Percentiles rank a stretch among this genome's conserved stretches.
phyloP scores from a whole-genome alignment of 306 rosid species.

The Trichosanthes cucumerina region DNA sequence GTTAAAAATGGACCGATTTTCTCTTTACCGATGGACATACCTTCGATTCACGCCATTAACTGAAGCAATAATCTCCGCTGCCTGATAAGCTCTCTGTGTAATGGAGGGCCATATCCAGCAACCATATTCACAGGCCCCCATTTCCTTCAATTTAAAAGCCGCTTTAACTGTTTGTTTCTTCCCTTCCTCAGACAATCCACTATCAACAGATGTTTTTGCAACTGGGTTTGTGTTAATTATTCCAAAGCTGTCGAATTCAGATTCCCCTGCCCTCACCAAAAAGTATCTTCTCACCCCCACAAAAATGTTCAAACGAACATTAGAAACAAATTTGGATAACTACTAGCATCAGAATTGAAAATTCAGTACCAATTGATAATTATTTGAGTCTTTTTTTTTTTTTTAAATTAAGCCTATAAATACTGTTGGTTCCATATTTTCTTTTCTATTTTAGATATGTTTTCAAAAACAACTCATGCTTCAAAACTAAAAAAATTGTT shows the following conservation, averaged over 20 bases:
- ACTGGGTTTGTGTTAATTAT: conserved; percentile 81
- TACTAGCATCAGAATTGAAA: background rate
- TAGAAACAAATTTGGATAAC: background rate
- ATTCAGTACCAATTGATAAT: background rate
- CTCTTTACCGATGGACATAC: conserved; percentile 14
- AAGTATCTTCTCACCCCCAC: conserved; percentile 49
- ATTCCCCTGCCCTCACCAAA: conserved; percentile 87
- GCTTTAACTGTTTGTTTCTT: conserved; percentile 55
- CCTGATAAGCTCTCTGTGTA: conserved; percentile 89
- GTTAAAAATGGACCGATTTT: background rate
- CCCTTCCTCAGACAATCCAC: conserved; percentile 68
- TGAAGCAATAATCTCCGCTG: conserved; percentile 87
- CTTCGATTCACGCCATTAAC: conserved; percentile 68
- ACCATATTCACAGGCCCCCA: conserved; percentile 72
- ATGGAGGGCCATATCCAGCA: conserved; percentile 99
- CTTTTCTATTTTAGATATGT: too few relatives aligned
- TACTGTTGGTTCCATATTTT: too few relatives aligned
- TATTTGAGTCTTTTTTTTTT: too few relatives aligned
- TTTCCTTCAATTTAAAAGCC: conserved; percentile 66
- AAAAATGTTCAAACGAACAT: background rate
- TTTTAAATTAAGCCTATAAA: too few relatives aligned
- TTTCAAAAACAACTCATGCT: too few relatives aligned
- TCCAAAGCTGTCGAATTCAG: conserved; percentile 76
- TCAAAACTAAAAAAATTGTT: too few relatives aligned
- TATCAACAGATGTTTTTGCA: conserved; percentile 78